A percentile compares a stretch with the other conserved stretches of the same genome.
These are phyloP conservation scores for Scytalidium lignicola DNA, from an alignment of 2,329 filamentous ascomycete genomes.

Conservation along the genomic window DNA sequence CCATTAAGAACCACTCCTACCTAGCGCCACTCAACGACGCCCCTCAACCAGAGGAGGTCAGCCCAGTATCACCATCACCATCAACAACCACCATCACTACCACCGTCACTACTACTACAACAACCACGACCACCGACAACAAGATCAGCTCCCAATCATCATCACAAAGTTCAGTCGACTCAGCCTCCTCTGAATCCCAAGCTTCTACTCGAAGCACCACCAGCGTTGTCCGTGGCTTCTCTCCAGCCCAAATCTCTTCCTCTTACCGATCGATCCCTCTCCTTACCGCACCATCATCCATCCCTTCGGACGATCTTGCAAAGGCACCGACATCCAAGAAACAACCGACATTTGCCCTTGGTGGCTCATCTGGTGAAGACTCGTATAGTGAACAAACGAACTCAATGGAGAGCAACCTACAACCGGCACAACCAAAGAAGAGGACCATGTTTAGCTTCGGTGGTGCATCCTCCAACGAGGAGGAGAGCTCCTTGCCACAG, in stretches of 20 bases:
- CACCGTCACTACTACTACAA: no score
- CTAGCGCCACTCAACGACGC: conserved; percentile 39
- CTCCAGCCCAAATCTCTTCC: conserved; percentile 66
- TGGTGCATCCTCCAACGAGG: conserved; percentile 70
- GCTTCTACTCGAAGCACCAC: conserved; percentile 33
- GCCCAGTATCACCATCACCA: conserved; percentile 35
- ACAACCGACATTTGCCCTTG: conserved; percentile 47
- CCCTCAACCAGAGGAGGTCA: conserved; percentile 39
- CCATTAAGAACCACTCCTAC: conserved; percentile 30
- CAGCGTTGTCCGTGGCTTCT: conserved; percentile 82
- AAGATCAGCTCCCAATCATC: conserved; percentile 20
- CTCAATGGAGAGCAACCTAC: conserved; percentile 20
- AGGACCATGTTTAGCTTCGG: conserved; percentile 70
- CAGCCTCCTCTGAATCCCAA: conserved; percentile 13
- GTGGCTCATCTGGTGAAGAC: conserved; percentile 31
- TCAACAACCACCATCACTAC: conserved; percentile 36
- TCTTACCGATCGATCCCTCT: conserved; percentile 51
- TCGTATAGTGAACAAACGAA: conserved; percentile 27
- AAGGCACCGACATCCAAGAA: conserved; percentile 57
- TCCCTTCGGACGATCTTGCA: conserved; percentile 49
- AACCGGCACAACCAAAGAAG: conserved; percentile 34
- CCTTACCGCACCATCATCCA: conserved; percentile 30
- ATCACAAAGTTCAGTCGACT: conserved; percentile 34
- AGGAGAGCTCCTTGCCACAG: conserved; percentile 65
- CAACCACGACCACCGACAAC: conserved; percentile 14